Base-by-base conservation (phyloP, 129 eudicot species). In the Dittrichia graveolens region DNA sequence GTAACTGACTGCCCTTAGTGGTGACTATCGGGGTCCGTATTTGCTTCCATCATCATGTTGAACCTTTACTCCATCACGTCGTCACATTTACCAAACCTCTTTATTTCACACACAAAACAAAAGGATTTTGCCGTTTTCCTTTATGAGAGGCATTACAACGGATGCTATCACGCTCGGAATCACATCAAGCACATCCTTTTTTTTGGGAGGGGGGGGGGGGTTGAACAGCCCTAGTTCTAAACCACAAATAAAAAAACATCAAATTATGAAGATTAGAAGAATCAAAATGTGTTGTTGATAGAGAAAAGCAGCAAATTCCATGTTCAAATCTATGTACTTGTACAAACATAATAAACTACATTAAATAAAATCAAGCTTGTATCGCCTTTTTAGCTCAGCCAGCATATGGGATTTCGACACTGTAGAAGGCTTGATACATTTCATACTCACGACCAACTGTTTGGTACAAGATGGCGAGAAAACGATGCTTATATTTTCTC, bases 271-370 rank as follows among this genome's bases (percentile, higher is more conserved):
- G 60, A 65, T 46, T 46, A 67, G 53, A 61, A 44, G 64, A 57
- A 64, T 37, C 46, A 39, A 65, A 65, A 45, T 45, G n/a, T 43
- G 43, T 52, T 19, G 5, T 50, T 41, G 18, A 61, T 15, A 65
- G 37, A 65, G 43, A n/a, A 1, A 31, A 13, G 13, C 18, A 61
- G 66, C 24, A 75, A 58, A 48, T 12, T 56, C 9, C 47, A 63
- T 38, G 35, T 55, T 61, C 12, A 64, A 55, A 46, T 54, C 78
- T 79, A 64, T 54, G 42, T 52, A 72, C 74, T 52, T 16, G 46
- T 40, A 59, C 70, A 60, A 49, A 42, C 43, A 41, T n/a, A 67
- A 14, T 11, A 46, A 35, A 46, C 24, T 19, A 40, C 69, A 73
- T 37, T 24, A 24, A 24, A 24, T 24, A 24, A 45, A 72, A 60